Percentiles rank a stretch among this genome's conserved stretches.
phyloP scores from a whole-genome alignment of 2,329 filamentous ascomycete species.

The Pyrenophora graminea region DNA sequence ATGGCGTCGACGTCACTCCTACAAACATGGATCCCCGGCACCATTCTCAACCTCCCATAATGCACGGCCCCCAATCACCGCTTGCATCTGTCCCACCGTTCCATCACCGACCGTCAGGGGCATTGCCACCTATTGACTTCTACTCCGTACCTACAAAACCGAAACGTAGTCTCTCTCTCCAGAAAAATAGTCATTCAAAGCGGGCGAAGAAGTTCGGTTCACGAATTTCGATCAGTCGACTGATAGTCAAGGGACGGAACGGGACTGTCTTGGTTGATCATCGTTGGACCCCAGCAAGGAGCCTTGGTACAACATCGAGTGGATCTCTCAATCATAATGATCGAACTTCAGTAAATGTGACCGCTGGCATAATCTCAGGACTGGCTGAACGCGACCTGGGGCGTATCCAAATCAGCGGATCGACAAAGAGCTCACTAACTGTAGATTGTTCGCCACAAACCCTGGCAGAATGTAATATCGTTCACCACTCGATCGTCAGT shows the following conservation, averaged over 20 bases:
- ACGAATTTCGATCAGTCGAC: constrained; percentile 15
- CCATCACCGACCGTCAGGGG: neutral
- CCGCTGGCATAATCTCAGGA: neutral
- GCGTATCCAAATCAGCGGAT: too few relatives aligned
- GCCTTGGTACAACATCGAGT: constrained; percentile 1
- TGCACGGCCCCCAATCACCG: neutral
- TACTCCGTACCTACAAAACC: constrained; percentile 28
- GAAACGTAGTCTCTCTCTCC: constrained; percentile 4
- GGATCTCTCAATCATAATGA: too few relatives aligned
- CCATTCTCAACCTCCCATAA: too few relatives aligned
- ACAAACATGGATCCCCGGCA: too few relatives aligned
- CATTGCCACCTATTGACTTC: constrained; percentile 24
- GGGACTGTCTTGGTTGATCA: constrained; percentile 25
- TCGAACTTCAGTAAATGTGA: neutral
- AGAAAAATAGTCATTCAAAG: constrained; percentile 1
- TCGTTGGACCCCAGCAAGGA: constrained; percentile 17
- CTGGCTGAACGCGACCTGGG: neutral
- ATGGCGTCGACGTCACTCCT: too few relatives aligned
- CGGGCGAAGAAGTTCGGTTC: neutral
- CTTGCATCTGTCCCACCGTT: neutral
- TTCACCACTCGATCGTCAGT: too few relatives aligned
- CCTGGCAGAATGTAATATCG: too few relatives aligned
- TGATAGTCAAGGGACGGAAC: constrained; percentile 25
- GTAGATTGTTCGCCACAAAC: too few relatives aligned
- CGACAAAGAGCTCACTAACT: too few relatives aligned